Base-by-base conservation (phyloP, 176 grass and related monocot species). In the Carex pumila region DNA sequence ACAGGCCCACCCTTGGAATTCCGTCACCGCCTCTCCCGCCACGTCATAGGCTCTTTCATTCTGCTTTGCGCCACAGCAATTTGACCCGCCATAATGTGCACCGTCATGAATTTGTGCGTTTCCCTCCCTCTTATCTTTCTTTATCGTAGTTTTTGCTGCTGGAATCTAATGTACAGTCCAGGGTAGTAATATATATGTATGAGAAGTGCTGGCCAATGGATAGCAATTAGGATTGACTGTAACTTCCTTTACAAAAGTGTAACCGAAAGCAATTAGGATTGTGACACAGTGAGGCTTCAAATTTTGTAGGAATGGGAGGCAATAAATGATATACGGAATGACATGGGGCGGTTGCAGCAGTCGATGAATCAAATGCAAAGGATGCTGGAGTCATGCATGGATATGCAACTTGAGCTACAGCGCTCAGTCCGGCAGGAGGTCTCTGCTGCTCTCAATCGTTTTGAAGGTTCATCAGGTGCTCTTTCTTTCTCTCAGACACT, bases 371-470 rank as follows among this genome's bases (percentile, higher is more conserved):
- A 86, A 85, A 99, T 99, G 93, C 96, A 99, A 78, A 91, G 89
- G 82, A 90, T 92, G 88, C 47, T 99, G 85, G 96, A 99, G 67
- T 88, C 96, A 3, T 99, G 96, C 88, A 91, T 99, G 91, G 93
- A 99, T 85, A 95, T 99, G 96, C 96, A 99, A 76, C 85, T 99
- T 47, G 96, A 99, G 30, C 72, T 99, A 68, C 96, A 99, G 61
- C 96, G 96, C 69, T 91, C 96, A 2, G 91, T 99, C 71, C 91
- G 91, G 68, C 96, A 99, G 88, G 96, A 99, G 90, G 96, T 99
- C 10, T 95, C 96, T n/a, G 91, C 93, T 17, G 96, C 96, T 79
- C 79, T 99, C 84, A 95, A 93, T 87, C 85, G 93, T 61, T 89
- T 75, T 66, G 25, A 74, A 31, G 91, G 93, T 60, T 59, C 86